Evolutionary conservation across 2,329 filamentous ascomycete species (phyloP), one percentile per base, ranked within the genome.

Genomic region (Canariomyces notabilis): DNA sequence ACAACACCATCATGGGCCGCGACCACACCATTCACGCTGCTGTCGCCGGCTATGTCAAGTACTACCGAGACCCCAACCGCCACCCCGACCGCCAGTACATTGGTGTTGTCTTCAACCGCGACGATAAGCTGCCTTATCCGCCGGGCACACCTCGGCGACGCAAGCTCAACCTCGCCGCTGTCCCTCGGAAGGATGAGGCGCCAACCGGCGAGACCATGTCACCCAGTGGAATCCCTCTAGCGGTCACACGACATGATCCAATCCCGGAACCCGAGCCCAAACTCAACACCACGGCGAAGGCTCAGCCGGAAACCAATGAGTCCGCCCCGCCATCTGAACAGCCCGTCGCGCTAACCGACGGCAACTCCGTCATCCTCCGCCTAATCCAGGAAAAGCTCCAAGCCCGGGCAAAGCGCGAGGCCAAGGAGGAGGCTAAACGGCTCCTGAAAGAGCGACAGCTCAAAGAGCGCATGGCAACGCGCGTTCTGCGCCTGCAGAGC

Each of bases 11-110:
- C 59, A 91, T 97, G 75, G 93, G 93, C 41, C 85, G 93, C 51
- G 90, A 98, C 67, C 93, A 97, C 73, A 97, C 91, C 41, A 94
- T 98, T 64, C 95, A 87, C 68, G 83, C 93, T 43, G 83, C 82
- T 49, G 80, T 85, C 46, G 76, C 85, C 3, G 93, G 93, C 54
- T 98, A 94, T 68, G 93, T 98, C 50, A 89, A 93, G 59, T 98
- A 95, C 78, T 98, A 98, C 75, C 82, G 85, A 62, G 91, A 98
- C 64, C 89, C 90, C 0, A 68, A 76, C 23, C 77, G 75, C 49
- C 89, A 97, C 67, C 87, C 90, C 1, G 86, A 89, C 57, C 80
- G 90, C 50, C 88, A 95, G 66, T 98, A 90, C 74, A 98, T 98
- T 61, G 93, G 93, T 51, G 85, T 98, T 16, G 86, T 87, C 26